Evolutionary conservation across 2,329 filamentous ascomycete genomes (phyloP).

Genomic region (Fusarium cyanostomum): DNA sequence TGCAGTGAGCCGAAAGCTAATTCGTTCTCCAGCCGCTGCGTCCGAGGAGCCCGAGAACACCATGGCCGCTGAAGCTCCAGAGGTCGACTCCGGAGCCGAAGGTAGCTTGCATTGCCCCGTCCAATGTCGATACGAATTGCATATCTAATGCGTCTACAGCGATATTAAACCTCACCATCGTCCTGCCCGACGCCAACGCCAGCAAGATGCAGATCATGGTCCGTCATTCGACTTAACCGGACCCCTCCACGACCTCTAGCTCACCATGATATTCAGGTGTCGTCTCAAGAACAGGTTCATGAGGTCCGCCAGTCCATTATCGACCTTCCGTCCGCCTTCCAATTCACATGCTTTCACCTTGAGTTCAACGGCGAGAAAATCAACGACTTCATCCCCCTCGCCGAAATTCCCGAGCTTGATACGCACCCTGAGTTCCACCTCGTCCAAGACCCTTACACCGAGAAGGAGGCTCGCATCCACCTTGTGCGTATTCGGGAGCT

Average conservation of each 20-base stretch:
- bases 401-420: slow-evolving; percentile 83
- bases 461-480: slow-evolving; percentile 97
- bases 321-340: slow-evolving; percentile 90
- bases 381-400: slow-evolving; percentile 94
- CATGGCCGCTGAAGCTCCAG: slow-evolving; percentile 38
- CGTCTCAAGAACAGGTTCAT: slow-evolving; percentile 93
- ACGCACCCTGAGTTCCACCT: slow-evolving; percentile 81
- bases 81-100: slow-evolving; percentile 47
- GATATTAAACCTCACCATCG: slow-evolving; percentile 73
- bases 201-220: slow-evolving; percentile 88
- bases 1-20: slow-evolving; percentile 11
- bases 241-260: slow-evolving; percentile 9
- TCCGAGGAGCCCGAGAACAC: slow-evolving; percentile 41
- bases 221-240: slow-evolving; percentile 47
- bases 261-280: slow-evolving; percentile 67
- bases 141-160: slow-evolving; percentile 48
- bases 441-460: slow-evolving; percentile 95
- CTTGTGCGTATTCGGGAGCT: slow-evolving; percentile 90
- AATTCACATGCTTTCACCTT: slow-evolving; percentile 98
- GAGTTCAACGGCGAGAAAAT: slow-evolving; percentile 88
- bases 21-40: slow-evolving; percentile 26
- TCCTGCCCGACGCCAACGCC: slow-evolving; percentile 78
- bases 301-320: slow-evolving; percentile 97
- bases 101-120: slow-evolving; percentile 38
- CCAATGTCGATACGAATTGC: slow-evolving; percentile 5